Evolutionary conservation across 495 filamentous ascomycete genomes (phyloP), one percentile per base, ranked within the genome.

Genomic region (Aspergillus cavernicola): DNA sequence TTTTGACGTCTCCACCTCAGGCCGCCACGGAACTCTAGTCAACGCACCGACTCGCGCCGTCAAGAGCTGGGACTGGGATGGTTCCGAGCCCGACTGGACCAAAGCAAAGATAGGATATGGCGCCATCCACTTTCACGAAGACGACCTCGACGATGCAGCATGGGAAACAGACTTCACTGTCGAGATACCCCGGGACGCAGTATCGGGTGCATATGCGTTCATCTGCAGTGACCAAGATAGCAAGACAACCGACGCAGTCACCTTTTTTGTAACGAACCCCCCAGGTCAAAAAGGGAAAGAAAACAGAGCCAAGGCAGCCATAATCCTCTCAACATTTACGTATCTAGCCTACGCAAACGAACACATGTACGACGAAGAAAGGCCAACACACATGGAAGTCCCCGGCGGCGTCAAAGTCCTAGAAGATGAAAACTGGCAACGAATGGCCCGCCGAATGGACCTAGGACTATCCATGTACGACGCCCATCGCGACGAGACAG

Each of bases 1-100:
- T 10, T 11, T 8, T 7, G 44, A 47, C 18, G 31, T 36, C 12
- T 47, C 44, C 2, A 29, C 16, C 5, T 33, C 28, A 7, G 44
- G 44, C 0, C 29, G 15, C 3, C 6, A 47, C 44, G 44, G 44
- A 12, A 20, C 22, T n/a, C 31, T 47, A 2, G 26, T 64, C 49
- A 64, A 64, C 38, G 55, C 59, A 13, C 61, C 61, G 0, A 53
- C 61, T 15, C 59, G 59, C n/a, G 61, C 59, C 2, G 61, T 64
- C 7, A 59, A 41, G 7, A 52, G 61, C 15, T 43, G 59, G 41
- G 48, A 64, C 45, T 64, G 56, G 51, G 52, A 64, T 35, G 55
- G 19, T 46, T 32, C 46, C 35, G 37, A 6, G 18, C 11, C 23
- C 20, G 38, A 18, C 38, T 41, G 38, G 38, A 44, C 61, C n/a